These are phyloP conservation scores for Myriangium duriaei DNA, from an alignment of 2,329 filamentous ascomycete species.

Conservation along the genomic window DNA sequence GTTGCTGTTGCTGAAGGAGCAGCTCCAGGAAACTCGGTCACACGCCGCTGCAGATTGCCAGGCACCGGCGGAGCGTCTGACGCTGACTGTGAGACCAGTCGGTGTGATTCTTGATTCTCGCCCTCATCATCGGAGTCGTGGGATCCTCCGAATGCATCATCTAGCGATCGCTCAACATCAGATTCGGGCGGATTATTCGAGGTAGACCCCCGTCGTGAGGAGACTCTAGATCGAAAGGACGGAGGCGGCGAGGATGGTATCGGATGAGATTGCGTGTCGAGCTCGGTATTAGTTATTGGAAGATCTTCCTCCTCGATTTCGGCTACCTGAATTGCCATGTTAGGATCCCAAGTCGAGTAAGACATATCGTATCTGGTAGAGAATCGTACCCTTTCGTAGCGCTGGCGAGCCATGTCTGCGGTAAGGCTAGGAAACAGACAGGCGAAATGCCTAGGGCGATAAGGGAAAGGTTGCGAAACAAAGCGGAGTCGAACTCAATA, in stretches of 20 bases:
- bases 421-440: no score
- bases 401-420: slow-evolving; percentile 32
- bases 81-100: slow-evolving; percentile 36
- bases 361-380: slow-evolving; percentile 10
- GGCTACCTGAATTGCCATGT: slow-evolving; percentile 25
- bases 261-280: slow-evolving; percentile 16
- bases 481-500: no score
- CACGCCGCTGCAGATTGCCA: slow-evolving; percentile 32
- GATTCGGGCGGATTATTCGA: slow-evolving; percentile 38
- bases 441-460: no score
- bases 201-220: slow-evolving; percentile 48
- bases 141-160: slow-evolving; percentile 70
- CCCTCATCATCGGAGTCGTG: slow-evolving; percentile 55
- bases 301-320: slow-evolving; percentile 32
- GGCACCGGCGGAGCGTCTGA: slow-evolving; percentile 15
- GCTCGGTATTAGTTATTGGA: slow-evolving; percentile 18
- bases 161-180: slow-evolving; percentile 66
- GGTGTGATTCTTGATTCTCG: slow-evolving; percentile 55
- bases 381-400: slow-evolving; percentile 36
- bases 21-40: slow-evolving; percentile 35
- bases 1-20: slow-evolving; percentile 21
- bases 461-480: slow-evolving; percentile 1
- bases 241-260: slow-evolving; percentile 46
- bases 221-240: slow-evolving; percentile 77
- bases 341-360: slow-evolving; percentile 6